phyloP scores from a whole-genome alignment of 371 early-diverging fungal species.

The Rhizopus microsporus region DNA sequence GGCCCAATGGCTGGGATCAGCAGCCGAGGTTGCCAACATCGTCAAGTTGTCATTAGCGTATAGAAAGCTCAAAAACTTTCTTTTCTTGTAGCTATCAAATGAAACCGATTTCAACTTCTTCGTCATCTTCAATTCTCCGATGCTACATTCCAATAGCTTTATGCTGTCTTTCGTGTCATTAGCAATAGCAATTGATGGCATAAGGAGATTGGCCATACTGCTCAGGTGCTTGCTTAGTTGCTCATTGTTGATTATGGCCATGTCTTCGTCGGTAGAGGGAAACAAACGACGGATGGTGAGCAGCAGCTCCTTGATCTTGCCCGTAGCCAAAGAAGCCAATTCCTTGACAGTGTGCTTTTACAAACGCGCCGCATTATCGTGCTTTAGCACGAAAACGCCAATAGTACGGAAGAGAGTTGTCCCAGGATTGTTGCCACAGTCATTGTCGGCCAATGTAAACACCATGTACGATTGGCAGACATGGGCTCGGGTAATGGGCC shows the following conservation, averaged over 20 bases:
- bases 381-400: no score
- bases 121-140: conserved; percentile 8
- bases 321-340: not conserved
- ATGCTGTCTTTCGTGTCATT: no score
- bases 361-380: not conserved
- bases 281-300: conserved; percentile 1
- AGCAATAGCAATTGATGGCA: conserved; percentile 1
- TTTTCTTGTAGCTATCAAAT: conserved; percentile 7
- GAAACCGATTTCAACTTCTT: conserved; percentile 6
- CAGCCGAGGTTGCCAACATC: conserved; percentile 6
- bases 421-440: conserved; percentile 25
- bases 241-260: conserved; percentile 1
- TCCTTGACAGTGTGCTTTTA: conserved; percentile 1
- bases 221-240: conserved; percentile 2
- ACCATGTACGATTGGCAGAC: conserved; percentile 2
- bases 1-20: conserved; percentile 1
- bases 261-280: conserved; percentile 3
- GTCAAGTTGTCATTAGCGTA: conserved; percentile 10
- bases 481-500: conserved; percentile 5
- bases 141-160: conserved; percentile 9
- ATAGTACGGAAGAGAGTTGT: not conserved
- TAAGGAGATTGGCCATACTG: not conserved
- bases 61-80: conserved; percentile 1
- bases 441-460: conserved; percentile 6
- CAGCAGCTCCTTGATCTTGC: conserved; percentile 2